Evolutionary conservation across 441 rosid species (phyloP).

Genomic region (Heliophila coronopifolia): DNA sequence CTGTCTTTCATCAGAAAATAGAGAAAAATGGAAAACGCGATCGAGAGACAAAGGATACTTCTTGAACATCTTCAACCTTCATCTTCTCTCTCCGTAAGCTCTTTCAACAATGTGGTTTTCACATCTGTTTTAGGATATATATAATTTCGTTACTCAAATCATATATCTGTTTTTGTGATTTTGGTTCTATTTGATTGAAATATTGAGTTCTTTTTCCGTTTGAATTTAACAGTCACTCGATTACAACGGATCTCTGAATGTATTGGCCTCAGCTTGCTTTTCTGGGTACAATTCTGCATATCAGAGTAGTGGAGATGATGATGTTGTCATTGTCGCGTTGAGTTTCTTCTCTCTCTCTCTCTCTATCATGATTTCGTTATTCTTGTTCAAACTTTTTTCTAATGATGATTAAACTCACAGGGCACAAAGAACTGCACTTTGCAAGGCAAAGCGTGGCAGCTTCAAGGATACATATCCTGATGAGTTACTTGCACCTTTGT

Average conservation of each 20-base stretch:
- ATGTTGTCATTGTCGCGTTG: constrained; percentile 92
- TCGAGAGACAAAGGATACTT: constrained; percentile 72
- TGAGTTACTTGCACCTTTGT: constrained; percentile 87
- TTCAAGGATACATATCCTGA: constrained; percentile 93
- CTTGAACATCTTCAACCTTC: constrained; percentile 85
- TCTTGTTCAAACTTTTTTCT: no score
- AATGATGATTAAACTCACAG: no score
- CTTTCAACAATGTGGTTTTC: no score
- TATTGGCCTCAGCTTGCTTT: constrained; percentile 61
- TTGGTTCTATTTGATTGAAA: no score
- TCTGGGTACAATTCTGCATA: constrained; percentile 91
- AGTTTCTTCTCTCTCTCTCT: no score
- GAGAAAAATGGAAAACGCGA: constrained; percentile 66
- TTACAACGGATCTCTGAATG: not conserved
- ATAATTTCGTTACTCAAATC: no score
- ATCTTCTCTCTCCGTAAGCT: constrained; percentile 55
- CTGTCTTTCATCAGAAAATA: no score
- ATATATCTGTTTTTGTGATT: no score
- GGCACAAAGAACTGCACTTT: constrained; percentile 77
- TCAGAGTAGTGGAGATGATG: constrained; percentile 81
- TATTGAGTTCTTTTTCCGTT: constrained; percentile 20
- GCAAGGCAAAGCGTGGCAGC: constrained; percentile 84
- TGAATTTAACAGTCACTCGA: constrained; percentile 23
- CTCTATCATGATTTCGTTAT: not conserved
- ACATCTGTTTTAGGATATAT: no score